These are phyloP conservation scores for Phtheirospermum japonicum DNA, from an alignment of 257 asterid species.

Conservation along the genomic window DNA sequence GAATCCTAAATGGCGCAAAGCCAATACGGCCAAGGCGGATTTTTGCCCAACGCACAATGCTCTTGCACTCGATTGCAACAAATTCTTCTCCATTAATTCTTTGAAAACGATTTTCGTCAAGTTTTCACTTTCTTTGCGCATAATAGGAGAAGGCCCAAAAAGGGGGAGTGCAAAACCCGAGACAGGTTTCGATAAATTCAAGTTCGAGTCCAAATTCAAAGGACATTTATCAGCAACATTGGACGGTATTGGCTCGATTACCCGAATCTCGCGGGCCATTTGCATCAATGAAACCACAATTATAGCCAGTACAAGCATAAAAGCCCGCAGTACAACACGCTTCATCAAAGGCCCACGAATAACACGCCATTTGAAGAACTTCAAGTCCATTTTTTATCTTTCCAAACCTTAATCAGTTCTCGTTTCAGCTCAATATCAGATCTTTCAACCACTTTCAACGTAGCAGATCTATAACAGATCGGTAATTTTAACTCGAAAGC, in stretches of 20 bases:
- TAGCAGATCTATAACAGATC: constrained; percentile 36
- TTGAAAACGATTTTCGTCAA: constrained; percentile 50
- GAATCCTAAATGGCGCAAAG: constrained; percentile 63
- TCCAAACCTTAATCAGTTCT: background rate
- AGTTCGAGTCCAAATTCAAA: constrained; percentile 34
- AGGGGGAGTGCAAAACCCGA: constrained; percentile 29
- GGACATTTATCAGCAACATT: constrained; percentile 46
- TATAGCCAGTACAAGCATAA: constrained; percentile 51
- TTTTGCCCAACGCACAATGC: constrained; percentile 72
- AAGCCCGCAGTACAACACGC: constrained; percentile 54
- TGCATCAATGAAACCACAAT: constrained; percentile 46
- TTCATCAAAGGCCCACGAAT: constrained; percentile 47
- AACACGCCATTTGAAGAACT: constrained; percentile 49
- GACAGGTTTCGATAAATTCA: constrained; percentile 32
- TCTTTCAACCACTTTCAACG: constrained; percentile 24
- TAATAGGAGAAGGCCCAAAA: constrained; percentile 25
- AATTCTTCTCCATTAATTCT: constrained; percentile 52
- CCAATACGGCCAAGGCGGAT: constrained; percentile 49
- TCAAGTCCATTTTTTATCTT: constrained; percentile 39
- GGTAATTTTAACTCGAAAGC: constrained; percentile 33
- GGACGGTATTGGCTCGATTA: constrained; percentile 35
- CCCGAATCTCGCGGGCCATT: constrained; percentile 44
- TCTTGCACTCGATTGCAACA: constrained; percentile 54
- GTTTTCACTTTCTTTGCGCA: constrained; percentile 33
- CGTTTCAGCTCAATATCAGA: constrained; percentile 18